These are phyloP conservation scores for Metroxylon sagu DNA, from an alignment of 176 grass and related monocot species.

Conservation along the genomic window DNA sequence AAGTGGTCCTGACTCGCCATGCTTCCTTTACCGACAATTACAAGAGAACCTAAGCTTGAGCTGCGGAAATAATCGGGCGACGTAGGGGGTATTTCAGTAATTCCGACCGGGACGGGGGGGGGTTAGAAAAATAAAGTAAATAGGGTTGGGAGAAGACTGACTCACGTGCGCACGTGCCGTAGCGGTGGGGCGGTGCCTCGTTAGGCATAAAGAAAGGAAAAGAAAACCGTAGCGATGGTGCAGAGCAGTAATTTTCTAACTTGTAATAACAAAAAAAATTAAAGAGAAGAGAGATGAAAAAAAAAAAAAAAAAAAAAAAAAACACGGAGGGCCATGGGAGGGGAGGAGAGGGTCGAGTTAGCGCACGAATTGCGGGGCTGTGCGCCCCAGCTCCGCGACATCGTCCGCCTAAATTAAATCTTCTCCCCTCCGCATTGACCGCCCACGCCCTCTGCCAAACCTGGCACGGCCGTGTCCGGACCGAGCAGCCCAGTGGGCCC, in stretches of 20 bases:
- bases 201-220: slow-evolving; percentile 45
- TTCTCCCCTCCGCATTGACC: slow-evolving; percentile 23
- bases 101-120: neutral
- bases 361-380: slow-evolving; percentile 22
- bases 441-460: neutral
- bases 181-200: slow-evolving; percentile 42
- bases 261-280: neutral
- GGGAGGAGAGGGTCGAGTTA: neutral
- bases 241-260: slow-evolving; percentile 3
- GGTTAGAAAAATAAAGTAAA: neutral
- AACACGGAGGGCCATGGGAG: neutral
- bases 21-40: neutral
- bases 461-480: too few relatives aligned
- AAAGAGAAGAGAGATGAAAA: neutral
- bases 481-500: too few relatives aligned
- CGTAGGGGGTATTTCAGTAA: slow-evolving; percentile 2
- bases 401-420: slow-evolving; percentile 27
- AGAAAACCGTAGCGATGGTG: slow-evolving; percentile 11
- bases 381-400: slow-evolving; percentile 27
- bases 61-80: neutral
- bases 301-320: slow-evolving; percentile 2
- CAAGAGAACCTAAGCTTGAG: neutral
- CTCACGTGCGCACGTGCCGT: slow-evolving; percentile 47
- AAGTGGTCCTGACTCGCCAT: too few relatives aligned
- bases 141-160: neutral